phyloP scores from a whole-genome alignment of 805 yeast species.

The Tetrapisispora pingtungensis region DNA sequence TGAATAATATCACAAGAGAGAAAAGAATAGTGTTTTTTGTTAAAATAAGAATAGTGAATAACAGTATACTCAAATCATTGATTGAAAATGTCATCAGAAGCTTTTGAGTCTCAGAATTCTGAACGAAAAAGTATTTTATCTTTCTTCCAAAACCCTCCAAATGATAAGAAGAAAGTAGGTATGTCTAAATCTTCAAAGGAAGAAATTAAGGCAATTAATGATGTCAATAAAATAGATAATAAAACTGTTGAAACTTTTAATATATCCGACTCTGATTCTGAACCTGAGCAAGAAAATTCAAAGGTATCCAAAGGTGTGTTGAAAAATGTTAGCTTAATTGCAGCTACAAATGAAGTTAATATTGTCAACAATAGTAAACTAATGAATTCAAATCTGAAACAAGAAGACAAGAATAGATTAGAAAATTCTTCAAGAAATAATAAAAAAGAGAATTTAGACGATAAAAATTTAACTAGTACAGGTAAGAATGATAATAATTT shows the following conservation, averaged over 20 bases:
- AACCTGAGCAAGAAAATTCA: slow-evolving; percentile 1
- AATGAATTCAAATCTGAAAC: background rate
- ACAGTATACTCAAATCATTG: too few relatives aligned
- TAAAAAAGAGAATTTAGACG: background rate
- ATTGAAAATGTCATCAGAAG: background rate
- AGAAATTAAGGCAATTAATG: background rate
- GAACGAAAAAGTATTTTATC: slow-evolving; percentile 13
- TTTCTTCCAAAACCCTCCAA: slow-evolving; percentile 13
- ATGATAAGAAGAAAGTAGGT: background rate
- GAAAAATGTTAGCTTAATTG: background rate
- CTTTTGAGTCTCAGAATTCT: slow-evolving; percentile 8
- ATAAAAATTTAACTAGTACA: too few relatives aligned
- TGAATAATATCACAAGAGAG: too few relatives aligned
- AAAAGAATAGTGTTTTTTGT: too few relatives aligned
- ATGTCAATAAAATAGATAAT: background rate
- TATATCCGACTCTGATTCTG: slow-evolving; percentile 4
- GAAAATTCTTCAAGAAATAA: background rate
- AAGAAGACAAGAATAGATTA: background rate
- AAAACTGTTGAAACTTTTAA: background rate
- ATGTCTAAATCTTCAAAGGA: background rate
- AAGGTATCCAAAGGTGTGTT: background rate
- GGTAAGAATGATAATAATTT: background rate
- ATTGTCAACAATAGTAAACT: background rate
- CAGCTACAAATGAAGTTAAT: background rate
- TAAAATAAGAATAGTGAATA: too few relatives aligned